A percentile compares a stretch with the other conserved stretches of the same genome.
Conservation (phyloP, 2,329 filamentous ascomycete genomes). For the Botryotinia globosa region DNA sequence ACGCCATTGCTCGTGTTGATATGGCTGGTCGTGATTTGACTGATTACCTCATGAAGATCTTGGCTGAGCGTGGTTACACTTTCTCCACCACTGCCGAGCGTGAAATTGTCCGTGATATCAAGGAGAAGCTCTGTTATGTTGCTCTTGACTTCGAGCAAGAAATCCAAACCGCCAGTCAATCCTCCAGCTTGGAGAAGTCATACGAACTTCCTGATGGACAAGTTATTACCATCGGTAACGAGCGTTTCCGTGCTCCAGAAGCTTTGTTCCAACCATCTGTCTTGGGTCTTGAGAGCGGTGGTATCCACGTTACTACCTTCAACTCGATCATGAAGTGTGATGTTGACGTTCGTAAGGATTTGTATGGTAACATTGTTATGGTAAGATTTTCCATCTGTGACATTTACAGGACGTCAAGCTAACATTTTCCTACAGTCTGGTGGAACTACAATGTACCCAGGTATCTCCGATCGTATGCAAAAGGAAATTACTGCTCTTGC, state of each 20-base stretch:
- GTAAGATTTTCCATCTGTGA: conserved; percentile 55
- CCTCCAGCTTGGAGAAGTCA: conserved; percentile 98
- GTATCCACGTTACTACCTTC: conserved; percentile 99
- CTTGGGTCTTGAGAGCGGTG: conserved; percentile 95
- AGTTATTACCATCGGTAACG: conserved; percentile 99
- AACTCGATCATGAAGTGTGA: conserved; percentile 99
- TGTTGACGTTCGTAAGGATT: conserved; percentile 99
- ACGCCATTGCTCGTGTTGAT: conserved; percentile 99
- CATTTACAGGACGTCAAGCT: conserved; percentile 18
- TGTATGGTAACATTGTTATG: conserved; percentile 99
- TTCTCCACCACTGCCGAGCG: conserved; percentile 99
- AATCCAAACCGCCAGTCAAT: conserved; percentile 99
- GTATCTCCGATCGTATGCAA: conserved; percentile 99
- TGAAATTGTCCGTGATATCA: conserved; percentile 99
- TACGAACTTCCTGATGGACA: conserved; percentile 99
- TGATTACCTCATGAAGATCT: conserved; percentile 99
- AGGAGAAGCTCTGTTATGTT: conserved; percentile 99
- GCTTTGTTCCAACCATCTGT: conserved; percentile 99
- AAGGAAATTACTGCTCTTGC: conserved; percentile 99
- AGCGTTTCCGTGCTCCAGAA: conserved; percentile 99
- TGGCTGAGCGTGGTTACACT: conserved; percentile 98
- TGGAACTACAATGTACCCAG: conserved; percentile 99
- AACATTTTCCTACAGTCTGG: conserved; percentile 66
- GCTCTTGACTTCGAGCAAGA: conserved; percentile 99
- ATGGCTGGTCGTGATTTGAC: conserved; percentile 99